Base-by-base conservation (phyloP, 179 eudicot genomes). In the Actinidia polygama region DNA sequence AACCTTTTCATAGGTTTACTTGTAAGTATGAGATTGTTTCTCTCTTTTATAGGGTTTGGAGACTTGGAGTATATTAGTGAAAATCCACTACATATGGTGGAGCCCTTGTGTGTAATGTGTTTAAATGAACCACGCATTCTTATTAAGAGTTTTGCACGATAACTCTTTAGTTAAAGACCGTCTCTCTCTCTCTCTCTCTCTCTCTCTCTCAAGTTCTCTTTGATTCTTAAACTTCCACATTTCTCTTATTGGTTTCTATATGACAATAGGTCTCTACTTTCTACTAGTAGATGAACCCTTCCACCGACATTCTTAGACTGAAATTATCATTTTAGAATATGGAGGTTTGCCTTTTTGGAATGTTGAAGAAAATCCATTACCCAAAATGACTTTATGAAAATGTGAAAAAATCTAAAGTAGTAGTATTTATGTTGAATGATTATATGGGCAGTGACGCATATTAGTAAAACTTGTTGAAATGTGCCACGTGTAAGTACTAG, bases 81-180 rank as follows among this genome's bases (percentile, higher is more conserved):
- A 68, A 68, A 4, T 7, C 24, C 10, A 26, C 21, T 15, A 19
- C 24, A 30, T 24, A 24, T 54, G 63, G 51, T 36, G 51, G 50
- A 54, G 54, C 18, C 79, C 36, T 26, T 30, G 12, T 36, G 16
- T 19, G 10, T 23, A 4, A n/a, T 53, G 77, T 51, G 23, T 30
- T 77, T 40, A 36, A 75, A 26, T 16, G 14, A 53, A 75, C 15
- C 53, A 57, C 66, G 68, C 51, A 57, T 58, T 75, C 58, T 77
- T 11, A 67, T 30, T 54, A 15, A 74, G 49, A 54, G 46, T 54
- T 26, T 24, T 55, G 47, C 64, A 54, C 21, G 50, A 19, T 54
- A 75, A 15, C 24, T 57, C 19, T 14, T 15, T 54, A 2, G 9
- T 6, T 14, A 24, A 18, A 55, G 14, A 57, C 9, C 7, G 10